Evolutionary conservation across 164 flowering plant genomes (phyloP).

Genomic region (Piper betle): DNA sequence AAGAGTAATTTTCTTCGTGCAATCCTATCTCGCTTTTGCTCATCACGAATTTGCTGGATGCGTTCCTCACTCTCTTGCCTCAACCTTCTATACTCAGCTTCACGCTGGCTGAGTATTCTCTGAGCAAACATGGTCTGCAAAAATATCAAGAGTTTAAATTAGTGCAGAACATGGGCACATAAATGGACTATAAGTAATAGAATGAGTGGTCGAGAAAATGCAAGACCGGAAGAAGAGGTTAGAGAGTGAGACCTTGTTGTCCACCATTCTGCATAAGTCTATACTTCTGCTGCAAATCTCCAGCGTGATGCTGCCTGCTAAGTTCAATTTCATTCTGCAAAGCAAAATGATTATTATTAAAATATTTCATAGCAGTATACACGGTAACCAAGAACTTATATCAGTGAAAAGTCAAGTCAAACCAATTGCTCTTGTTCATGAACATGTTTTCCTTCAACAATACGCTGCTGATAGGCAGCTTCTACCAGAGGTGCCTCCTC

Average conservation of each 20-base stretch:
- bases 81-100: slow-evolving; percentile 39
- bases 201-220: neutral
- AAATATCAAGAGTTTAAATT: too few species aligned
- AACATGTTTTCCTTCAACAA: slow-evolving; percentile 58
- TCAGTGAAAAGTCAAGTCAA: neutral
- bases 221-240: neutral
- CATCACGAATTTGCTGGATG: slow-evolving; percentile 24
- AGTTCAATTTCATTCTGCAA: slow-evolving; percentile 73
- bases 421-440: slow-evolving; percentile 89
- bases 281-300: slow-evolving; percentile 71
- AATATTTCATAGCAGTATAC: neutral
- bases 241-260: slow-evolving; percentile 41
- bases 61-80: slow-evolving; percentile 61
- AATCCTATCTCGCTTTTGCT: slow-evolving; percentile 47
- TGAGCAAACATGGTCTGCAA: neutral
- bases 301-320: slow-evolving; percentile 74
- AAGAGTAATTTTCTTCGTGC: slow-evolving; percentile 47
- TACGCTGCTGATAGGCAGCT: slow-evolving; percentile 55
- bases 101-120: slow-evolving; percentile 40
- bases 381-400: neutral
- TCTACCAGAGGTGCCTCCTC: slow-evolving; percentile 83
- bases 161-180: neutral
- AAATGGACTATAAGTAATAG: neutral
- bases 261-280: slow-evolving; percentile 63
- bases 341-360: neutral